These are phyloP conservation scores for Letharia columbiana DNA, from an alignment of 495 filamentous ascomycete species.

Conservation along the genomic window DNA sequence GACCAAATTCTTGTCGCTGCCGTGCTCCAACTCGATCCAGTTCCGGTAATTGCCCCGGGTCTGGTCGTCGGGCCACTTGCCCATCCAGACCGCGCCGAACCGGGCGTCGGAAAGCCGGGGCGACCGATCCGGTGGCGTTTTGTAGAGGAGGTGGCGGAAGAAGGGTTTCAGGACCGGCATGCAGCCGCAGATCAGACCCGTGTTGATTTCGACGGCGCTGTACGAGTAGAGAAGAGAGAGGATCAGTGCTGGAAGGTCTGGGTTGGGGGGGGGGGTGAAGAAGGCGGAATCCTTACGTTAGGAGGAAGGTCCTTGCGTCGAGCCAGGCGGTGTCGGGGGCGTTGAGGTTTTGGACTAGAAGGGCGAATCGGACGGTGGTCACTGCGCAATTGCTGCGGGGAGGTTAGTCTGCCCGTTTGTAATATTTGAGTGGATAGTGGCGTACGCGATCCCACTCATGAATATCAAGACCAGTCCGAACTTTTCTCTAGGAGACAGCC, in stretches of 20 bases:
- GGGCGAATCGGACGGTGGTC: slow-evolving; percentile 30
- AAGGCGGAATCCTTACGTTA: neutral
- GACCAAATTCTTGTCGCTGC: neutral
- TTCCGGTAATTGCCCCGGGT: neutral
- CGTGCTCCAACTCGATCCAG: neutral
- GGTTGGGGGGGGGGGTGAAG: neutral
- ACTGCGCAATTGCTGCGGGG: slow-evolving; percentile 30
- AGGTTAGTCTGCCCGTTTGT: neutral
- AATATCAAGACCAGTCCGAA: neutral
- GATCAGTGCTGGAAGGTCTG: neutral
- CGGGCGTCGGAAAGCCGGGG: no score
- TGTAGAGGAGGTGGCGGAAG: neutral
- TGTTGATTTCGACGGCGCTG: slow-evolving; percentile 35
- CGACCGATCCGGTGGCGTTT: neutral
- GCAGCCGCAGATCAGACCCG: slow-evolving; percentile 34
- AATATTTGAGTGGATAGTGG: neutral
- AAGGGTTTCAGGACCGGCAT: slow-evolving; percentile 36
- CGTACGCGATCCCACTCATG: slow-evolving; percentile 10
- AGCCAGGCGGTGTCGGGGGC: neutral
- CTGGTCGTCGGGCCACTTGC: neutral
- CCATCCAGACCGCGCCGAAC: neutral
- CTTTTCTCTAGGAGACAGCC: neutral
- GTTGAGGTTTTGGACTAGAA: slow-evolving; percentile 14
- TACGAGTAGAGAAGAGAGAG: neutral
- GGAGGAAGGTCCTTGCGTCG: slow-evolving; percentile 20